These are phyloP conservation scores for Rhodotorula paludigena DNA, from an alignment of 768 basidiomycete genomes.

Conservation along the genomic window DNA sequence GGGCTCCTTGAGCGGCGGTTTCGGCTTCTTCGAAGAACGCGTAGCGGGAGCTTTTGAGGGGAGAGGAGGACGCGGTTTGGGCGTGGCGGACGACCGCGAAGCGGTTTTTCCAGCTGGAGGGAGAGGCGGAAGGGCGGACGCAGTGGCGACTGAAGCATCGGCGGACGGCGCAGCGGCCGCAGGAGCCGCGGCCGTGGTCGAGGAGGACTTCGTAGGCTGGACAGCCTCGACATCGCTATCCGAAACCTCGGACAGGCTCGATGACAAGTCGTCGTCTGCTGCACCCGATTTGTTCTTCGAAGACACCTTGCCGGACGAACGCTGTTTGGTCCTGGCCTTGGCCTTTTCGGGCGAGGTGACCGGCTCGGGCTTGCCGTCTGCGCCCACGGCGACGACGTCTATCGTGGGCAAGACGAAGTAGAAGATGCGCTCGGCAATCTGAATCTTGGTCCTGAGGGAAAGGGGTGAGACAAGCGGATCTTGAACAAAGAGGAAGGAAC, in stretches of 20 bases:
- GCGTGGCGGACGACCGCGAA: too few species aligned
- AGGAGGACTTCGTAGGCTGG: background rate
- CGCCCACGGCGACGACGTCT: constrained; percentile 16
- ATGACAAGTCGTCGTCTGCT: constrained; percentile 4
- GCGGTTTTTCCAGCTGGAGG: too few species aligned
- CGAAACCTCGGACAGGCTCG: constrained; percentile 23
- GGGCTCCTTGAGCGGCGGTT: background rate
- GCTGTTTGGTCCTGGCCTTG: constrained; percentile 49
- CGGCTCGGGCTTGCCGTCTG: background rate
- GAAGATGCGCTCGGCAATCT: constrained; percentile 95
- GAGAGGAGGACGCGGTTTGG: background rate
- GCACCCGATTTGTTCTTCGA: background rate
- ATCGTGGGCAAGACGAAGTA: constrained; percentile 78
- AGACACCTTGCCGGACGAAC: constrained; percentile 38
- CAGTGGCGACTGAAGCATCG: too few species aligned
- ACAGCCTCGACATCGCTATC: constrained; percentile 13
- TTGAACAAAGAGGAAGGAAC: constrained; percentile 33
- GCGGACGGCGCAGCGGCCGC: too few species aligned
- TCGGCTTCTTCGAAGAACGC: background rate
- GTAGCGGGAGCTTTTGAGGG: background rate
- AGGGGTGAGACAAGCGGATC: background rate
- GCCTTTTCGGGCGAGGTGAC: constrained; percentile 55
- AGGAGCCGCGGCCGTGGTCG: background rate
- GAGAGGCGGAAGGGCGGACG: too few species aligned
- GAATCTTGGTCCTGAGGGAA: constrained; percentile 77